A percentile compares a stretch with the other conserved stretches of the same genome.
Evolutionary conservation across 768 basidiomycete genomes (phyloP).

Genomic region (Floccularia luteovirens): DNA sequence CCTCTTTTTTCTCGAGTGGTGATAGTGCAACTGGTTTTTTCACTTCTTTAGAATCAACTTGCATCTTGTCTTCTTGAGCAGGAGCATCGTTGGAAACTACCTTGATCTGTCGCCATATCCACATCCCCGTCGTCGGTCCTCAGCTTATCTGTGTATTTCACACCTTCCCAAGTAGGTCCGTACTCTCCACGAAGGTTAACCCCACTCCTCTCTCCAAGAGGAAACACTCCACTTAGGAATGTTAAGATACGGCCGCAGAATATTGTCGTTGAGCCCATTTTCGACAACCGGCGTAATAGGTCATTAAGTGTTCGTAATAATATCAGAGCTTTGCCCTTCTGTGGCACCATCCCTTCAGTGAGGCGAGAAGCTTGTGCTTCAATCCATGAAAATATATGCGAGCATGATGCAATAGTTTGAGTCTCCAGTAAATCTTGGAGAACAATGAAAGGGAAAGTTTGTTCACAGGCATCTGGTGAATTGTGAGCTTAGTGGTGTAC

Average conservation of each 20-base stretch:
- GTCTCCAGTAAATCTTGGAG: conserved; percentile 81
- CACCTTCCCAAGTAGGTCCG: conserved; percentile 71
- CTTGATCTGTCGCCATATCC: conserved; percentile 18
- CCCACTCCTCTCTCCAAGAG: conserved; percentile 82
- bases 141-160: conserved; percentile 29
- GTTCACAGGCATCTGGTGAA: conserved; percentile 65
- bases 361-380: conserved; percentile 64
- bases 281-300: conserved; percentile 77
- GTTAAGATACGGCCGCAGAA: conserved; percentile 88
- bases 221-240: conserved; percentile 81
- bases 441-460: conserved; percentile 61
- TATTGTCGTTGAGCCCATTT: conserved; percentile 76
- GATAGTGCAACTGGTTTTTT: conserved; percentile 19
- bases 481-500: not conserved
- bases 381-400: conserved; percentile 85
- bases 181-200: conserved; percentile 90
- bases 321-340: conserved; percentile 83
- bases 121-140: conserved; percentile 22
- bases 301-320: conserved; percentile 84
- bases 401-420: conserved; percentile 80
- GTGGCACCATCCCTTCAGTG: conserved; percentile 73
- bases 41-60: conserved; percentile 41
- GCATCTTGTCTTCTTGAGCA: conserved; percentile 46
- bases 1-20: conserved; percentile 50
- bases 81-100: conserved; percentile 17